Evolutionary conservation across 768 basidiomycete genomes (phyloP).

Genomic region (Suillus brevipes): DNA sequence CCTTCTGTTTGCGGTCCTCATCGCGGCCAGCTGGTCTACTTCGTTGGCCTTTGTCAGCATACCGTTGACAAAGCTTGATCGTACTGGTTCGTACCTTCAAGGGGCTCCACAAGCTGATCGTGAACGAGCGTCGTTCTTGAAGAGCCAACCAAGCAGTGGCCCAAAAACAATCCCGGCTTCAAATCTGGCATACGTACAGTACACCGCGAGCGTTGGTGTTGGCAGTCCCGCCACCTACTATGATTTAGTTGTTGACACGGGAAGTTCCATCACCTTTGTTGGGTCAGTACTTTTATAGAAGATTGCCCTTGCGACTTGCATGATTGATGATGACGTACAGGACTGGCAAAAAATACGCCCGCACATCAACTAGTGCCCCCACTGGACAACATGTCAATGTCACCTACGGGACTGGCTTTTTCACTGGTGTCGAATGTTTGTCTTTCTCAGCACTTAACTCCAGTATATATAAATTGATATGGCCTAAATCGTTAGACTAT

Average conservation of each 20-base stretch:
- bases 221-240: constrained; percentile 29
- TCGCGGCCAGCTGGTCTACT: constrained; percentile 13
- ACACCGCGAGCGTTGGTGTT: constrained; percentile 26
- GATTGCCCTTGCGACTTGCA: not conserved
- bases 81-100: constrained; percentile 17
- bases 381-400: constrained; percentile 23
- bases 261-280: constrained; percentile 34
- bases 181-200: constrained; percentile 17
- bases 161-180: constrained; percentile 18
- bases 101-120: constrained; percentile 20
- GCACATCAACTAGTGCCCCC: constrained; percentile 23
- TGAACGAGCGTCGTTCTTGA: constrained; percentile 16
- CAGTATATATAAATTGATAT: not conserved
- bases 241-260: constrained; percentile 33
- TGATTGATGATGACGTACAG: constrained; percentile 13
- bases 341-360: constrained; percentile 20
- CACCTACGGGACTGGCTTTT: constrained; percentile 13
- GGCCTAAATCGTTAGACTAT: constrained; percentile 14
- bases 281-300: constrained; percentile 14
- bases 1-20: constrained; percentile 5
- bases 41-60: constrained; percentile 7
- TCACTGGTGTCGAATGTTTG: constrained; percentile 38
- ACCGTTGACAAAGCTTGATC: constrained; percentile 17
- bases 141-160: constrained; percentile 7
- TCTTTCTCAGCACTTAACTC: not conserved